Evolutionary conservation across 352 stramenopile species (phyloP).

Genomic region (Blastocystis sp.): DNA sequence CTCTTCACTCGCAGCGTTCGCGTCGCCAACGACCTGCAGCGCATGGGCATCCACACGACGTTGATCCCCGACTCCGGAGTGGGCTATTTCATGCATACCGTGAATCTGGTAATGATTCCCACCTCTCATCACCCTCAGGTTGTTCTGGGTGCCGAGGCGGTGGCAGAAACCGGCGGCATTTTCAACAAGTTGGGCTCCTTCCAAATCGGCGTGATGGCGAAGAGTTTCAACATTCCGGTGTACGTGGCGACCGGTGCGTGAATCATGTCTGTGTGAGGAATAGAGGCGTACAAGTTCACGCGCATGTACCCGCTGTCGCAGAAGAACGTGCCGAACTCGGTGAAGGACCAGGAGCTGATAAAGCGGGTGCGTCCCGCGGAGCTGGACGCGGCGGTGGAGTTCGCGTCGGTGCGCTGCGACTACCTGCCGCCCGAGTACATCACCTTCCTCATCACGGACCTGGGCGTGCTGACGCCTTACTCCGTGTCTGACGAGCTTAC

Average conservation of each 20-base stretch:
- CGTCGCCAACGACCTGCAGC: slow-evolving; percentile 43
- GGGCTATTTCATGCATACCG: slow-evolving; percentile 60
- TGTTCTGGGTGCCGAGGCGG: slow-evolving; percentile 58
- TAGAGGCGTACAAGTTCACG: slow-evolving; percentile 64
- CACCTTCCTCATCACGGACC: slow-evolving; percentile 50
- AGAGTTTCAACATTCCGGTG: slow-evolving; percentile 65
- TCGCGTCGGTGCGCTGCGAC: slow-evolving; percentile 30
- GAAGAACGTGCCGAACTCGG: slow-evolving; percentile 33
- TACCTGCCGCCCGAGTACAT: slow-evolving; percentile 63
- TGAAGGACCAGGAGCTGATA: slow-evolving; percentile 23
- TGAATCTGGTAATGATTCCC: slow-evolving; percentile 31
- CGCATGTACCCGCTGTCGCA: slow-evolving; percentile 56
- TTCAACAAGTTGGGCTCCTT: slow-evolving; percentile 69
- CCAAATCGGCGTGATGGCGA: slow-evolving; percentile 57
- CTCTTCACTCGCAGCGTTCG: slow-evolving; percentile 3
- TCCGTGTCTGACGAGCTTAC: slow-evolving; percentile 56
- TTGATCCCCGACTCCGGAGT: slow-evolving; percentile 67
- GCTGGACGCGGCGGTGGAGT: slow-evolving; percentile 52
- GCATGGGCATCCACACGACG: slow-evolving; percentile 53
- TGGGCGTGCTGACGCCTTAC: slow-evolving; percentile 45
- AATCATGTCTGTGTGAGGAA: background rate
- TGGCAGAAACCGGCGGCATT: slow-evolving; percentile 61
- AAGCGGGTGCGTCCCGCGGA: background rate
- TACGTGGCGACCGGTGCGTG: slow-evolving; percentile 49
- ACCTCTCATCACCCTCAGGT: background rate